Conservation (phyloP, 148 eudicot genomes). For the Gaultheria prostrata region DNA sequence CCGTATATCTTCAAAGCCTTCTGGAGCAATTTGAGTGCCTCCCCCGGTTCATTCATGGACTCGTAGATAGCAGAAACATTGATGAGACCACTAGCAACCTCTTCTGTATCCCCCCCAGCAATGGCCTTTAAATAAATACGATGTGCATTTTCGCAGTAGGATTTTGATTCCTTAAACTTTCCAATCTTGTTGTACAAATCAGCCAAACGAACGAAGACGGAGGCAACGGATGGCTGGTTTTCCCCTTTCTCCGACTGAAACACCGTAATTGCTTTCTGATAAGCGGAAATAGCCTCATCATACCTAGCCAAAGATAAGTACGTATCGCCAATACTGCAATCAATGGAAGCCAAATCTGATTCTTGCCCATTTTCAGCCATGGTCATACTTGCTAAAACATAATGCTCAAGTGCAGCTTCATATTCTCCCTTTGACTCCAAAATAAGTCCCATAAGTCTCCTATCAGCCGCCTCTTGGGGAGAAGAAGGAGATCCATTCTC, state of each 20-base stretch:
- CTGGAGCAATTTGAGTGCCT: conserved; percentile 52
- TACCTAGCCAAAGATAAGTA: conserved; percentile 66
- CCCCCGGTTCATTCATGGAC: conserved; percentile 62
- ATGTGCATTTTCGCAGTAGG: conserved; percentile 64
- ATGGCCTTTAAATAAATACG: conserved; percentile 46
- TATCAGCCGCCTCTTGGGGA: conserved; percentile 66
- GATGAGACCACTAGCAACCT: conserved; percentile 60
- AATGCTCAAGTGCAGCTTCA: conserved; percentile 75
- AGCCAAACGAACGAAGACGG: conserved; percentile 67
- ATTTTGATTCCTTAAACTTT: conserved; percentile 58
- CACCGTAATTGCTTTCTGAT: conserved; percentile 60
- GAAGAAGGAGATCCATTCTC: conserved; percentile 46
- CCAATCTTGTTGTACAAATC: conserved; percentile 75
- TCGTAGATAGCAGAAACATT: conserved; percentile 71
- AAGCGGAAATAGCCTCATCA: conserved; percentile 68
- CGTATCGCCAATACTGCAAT: conserved; percentile 72
- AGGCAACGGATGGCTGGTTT: conserved; percentile 58
- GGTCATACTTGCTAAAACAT: conserved; percentile 57
- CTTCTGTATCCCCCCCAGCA: conserved; percentile 41
- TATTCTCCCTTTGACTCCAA: conserved; percentile 68
- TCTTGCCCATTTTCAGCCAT: conserved; percentile 57
- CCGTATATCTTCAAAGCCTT: conserved; percentile 50
- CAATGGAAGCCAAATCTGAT: conserved; percentile 55
- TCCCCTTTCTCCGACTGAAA: conserved; percentile 56
- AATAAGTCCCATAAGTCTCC: conserved; percentile 77